Evolutionary conservation across 768 basidiomycete genomes (phyloP).

Genomic region (Pisolithus marmoratus): DNA sequence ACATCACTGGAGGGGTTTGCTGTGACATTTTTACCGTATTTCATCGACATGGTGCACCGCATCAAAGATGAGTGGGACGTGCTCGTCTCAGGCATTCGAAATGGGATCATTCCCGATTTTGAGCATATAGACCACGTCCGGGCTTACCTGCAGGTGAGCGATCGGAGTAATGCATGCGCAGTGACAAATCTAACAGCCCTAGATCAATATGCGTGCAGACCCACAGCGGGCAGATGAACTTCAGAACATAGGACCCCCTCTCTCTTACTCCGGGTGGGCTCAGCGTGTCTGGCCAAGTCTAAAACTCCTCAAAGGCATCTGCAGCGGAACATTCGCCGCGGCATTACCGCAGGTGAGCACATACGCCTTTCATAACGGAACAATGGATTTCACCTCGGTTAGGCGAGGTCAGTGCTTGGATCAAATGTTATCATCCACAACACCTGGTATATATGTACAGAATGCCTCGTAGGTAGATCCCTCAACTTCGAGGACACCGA

Average conservation of each 20-base stretch:
- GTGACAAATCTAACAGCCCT: too few relatives aligned
- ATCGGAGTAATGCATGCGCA: too few relatives aligned
- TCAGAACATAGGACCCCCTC: slow-evolving; percentile 2
- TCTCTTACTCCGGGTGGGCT: neutral
- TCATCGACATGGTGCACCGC: too few relatives aligned
- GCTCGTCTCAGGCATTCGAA: too few relatives aligned
- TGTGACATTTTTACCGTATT: too few relatives aligned
- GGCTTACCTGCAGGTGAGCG: too few relatives aligned
- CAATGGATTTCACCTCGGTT: too few relatives aligned
- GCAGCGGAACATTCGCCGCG: slow-evolving; percentile 3
- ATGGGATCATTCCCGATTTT: too few relatives aligned
- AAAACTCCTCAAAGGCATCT: slow-evolving; percentile 1
- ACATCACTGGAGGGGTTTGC: neutral
- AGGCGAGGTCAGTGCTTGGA: slow-evolving; percentile 1
- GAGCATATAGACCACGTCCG: too few relatives aligned
- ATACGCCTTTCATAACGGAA: neutral
- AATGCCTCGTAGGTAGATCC: slow-evolving; percentile 2
- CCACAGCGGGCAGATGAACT: slow-evolving; percentile 6
- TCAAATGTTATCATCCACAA: neutral
- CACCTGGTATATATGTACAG: neutral
- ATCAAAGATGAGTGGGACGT: too few relatives aligned
- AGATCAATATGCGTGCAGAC: too few relatives aligned
- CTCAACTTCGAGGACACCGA: neutral
- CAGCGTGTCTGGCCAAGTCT: slow-evolving; percentile 4
- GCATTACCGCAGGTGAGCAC: slow-evolving; percentile 2